Evolutionary conservation across 208 protist species (phyloP).

Genomic region (Tritrichomonas musculus): DNA sequence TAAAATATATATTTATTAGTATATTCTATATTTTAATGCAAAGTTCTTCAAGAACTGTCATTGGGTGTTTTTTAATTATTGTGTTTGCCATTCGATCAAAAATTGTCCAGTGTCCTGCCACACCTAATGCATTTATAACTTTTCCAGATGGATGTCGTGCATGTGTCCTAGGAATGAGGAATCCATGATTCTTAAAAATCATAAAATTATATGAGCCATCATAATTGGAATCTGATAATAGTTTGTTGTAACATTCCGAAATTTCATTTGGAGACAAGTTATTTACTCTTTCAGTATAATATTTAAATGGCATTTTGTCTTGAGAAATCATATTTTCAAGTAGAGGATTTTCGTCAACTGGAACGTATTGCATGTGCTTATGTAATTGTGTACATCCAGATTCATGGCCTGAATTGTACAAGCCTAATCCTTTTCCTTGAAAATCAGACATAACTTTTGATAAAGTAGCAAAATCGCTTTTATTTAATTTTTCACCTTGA

Average conservation of each 20-base stretch:
- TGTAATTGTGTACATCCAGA: not conserved
- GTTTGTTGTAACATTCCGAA: not conserved
- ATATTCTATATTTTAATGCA: not conserved
- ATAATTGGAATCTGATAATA: not conserved
- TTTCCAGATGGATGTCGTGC: not conserved
- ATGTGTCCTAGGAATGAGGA: not conserved
- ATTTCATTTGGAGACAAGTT: not conserved
- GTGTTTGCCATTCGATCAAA: not conserved
- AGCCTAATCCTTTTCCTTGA: not conserved
- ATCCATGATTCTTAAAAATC: not conserved
- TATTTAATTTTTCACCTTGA: not conserved
- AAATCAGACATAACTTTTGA: not conserved
- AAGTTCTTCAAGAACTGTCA: not conserved
- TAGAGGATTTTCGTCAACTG: not conserved
- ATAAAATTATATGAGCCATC: not conserved
- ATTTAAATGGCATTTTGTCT: not conserved
- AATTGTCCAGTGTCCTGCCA: not conserved
- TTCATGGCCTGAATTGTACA: not conserved
- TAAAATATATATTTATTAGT: too few species aligned
- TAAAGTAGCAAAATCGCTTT: not conserved
- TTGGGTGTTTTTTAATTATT: not conserved
- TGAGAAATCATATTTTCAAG: not conserved
- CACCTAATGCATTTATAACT: not conserved
- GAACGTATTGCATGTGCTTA: slow-evolving; percentile 17
- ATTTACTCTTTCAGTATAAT: not conserved